Evolutionary conservation across 2,329 filamentous ascomycete genomes (phyloP).

Genomic region (Leptodontidium sp.): DNA sequence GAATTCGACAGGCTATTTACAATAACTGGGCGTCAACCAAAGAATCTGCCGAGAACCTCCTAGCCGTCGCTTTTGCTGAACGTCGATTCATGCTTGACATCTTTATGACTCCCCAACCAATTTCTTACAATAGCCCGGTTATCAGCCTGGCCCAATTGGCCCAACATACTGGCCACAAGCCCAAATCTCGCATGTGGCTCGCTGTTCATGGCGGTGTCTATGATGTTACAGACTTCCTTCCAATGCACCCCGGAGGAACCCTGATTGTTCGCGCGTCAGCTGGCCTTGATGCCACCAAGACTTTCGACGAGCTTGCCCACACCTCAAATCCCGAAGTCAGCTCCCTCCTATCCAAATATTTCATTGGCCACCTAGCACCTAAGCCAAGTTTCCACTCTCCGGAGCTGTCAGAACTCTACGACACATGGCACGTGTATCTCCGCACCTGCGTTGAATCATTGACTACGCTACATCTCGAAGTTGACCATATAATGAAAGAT

Average conservation of each 20-base stretch:
- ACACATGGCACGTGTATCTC: not conserved
- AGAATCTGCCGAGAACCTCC: constrained; percentile 1
- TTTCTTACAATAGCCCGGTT: not conserved
- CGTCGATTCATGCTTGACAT: constrained; percentile 5
- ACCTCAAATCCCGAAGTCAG: constrained; percentile 3
- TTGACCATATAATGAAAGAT: constrained; percentile 15
- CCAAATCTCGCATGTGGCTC: not conserved
- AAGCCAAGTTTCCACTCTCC: constrained; percentile 7
- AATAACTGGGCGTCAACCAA: constrained; percentile 4
- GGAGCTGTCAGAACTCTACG: not conserved
- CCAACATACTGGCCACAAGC: not conserved
- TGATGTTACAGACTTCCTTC: constrained; percentile 5
- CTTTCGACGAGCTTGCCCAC: constrained; percentile 1
- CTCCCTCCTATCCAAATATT: not conserved
- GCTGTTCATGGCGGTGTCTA: constrained; percentile 7
- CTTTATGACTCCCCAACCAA: constrained; percentile 2
- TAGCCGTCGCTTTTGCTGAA: not conserved
- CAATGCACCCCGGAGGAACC: not conserved
- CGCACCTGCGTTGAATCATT: constrained; percentile 10
- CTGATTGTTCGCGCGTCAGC: constrained; percentile 1
- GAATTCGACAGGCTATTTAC: constrained; percentile 7
- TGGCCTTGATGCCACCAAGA: not conserved
- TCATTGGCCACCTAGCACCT: not conserved
- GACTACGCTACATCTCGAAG: constrained; percentile 14
- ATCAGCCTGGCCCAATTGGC: not conserved